Conservation (phyloP, 345 rosid genomes). For the Moricandia moricandioides region DNA sequence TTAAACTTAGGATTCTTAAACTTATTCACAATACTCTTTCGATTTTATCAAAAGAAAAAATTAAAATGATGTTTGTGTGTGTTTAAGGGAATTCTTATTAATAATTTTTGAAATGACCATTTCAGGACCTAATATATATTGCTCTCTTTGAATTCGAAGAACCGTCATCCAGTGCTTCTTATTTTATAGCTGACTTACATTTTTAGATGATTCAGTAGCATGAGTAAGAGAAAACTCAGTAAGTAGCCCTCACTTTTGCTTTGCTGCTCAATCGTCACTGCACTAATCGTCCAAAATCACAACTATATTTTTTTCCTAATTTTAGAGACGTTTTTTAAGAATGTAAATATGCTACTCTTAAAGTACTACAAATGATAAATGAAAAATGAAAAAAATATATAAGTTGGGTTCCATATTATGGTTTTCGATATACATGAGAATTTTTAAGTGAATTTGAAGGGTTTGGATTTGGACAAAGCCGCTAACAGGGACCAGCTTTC, state of each 20-base stretch:
- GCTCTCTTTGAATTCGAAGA: background rate
- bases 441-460: background rate
- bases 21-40: background rate
- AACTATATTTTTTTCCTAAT: background rate
- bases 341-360: background rate
- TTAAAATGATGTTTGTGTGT: background rate
- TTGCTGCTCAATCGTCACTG: background rate
- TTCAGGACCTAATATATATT: too few relatives aligned
- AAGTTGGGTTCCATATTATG: background rate
- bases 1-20: background rate
- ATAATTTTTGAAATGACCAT: background rate
- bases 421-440: background rate
- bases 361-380: background rate
- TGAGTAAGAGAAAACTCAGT: background rate
- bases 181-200: background rate
- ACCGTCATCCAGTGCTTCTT: background rate
- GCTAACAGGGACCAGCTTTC: slow-evolving; percentile 14
- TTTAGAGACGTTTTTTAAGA: background rate
- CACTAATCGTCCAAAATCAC: background rate
- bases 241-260: background rate
- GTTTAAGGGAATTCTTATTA: background rate
- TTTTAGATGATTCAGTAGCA: background rate
- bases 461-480: slow-evolving; percentile 23
- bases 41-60: too few relatives aligned
- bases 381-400: background rate